Evolutionary conservation across 163 green algal genomes (phyloP), one percentile per base, ranked within the genome.

Genomic region (Chlamydomonas reinhardtii): DNA sequence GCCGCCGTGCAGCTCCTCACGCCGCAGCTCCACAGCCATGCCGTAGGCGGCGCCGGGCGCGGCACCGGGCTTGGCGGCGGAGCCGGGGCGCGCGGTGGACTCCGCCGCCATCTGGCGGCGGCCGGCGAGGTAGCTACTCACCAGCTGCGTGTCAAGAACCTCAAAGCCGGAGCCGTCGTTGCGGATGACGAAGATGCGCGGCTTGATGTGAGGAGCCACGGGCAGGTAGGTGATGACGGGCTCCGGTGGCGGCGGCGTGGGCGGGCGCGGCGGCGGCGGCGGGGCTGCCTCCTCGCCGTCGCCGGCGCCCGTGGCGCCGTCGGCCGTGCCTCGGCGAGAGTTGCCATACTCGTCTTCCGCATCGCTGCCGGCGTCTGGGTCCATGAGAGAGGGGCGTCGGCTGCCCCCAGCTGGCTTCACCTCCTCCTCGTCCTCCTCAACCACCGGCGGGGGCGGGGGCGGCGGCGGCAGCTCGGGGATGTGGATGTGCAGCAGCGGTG

Each of bases 111-210:
- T 59, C 56, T 39, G 35, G 17, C 19, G 34, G 12, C 80, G 80
- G 56, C 54, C 70, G 16, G 32, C 37, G 0, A 87, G 19, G 71
- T 87, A 91, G 31, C 73, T 66, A 25, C 74, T 56, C 35, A 89
- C 78, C n/a, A 81, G 54, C 2, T 73, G 72, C 15, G 27, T 59
- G 34, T 89, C 85, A 20, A 94, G 76, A 4, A 94, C 72, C 69
- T 94, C 92, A 69, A 88, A 92, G 15, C 91, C 92, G 9, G 82
- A 69, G 29, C 91, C 90, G 29, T 90, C 76, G 34, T 75, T 80
- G 24, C 75, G 89, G 22, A 94, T 56, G 20, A 95, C 88, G 88
- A 95, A 94, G 73, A 95, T 52, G 22, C 92, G 89, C 0, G 92
- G 92, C 48, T 71, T 76, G 25, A 92, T 64, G 43, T 59, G 73